These are phyloP conservation scores for Phytophthora rubi DNA, from an alignment of 352 stramenopile genomes.

Conservation along the genomic window DNA sequence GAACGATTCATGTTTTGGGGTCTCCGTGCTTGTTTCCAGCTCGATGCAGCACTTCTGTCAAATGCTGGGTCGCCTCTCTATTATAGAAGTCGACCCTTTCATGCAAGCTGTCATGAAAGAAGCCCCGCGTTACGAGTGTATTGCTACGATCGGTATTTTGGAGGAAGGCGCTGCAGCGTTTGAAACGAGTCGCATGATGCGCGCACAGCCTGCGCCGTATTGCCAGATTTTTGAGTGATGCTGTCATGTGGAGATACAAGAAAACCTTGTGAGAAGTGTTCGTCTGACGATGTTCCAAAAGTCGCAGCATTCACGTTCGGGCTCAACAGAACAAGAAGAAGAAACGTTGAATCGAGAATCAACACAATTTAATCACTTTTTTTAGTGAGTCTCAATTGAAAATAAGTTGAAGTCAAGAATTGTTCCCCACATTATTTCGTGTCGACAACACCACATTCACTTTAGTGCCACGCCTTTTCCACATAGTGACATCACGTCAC, in stretches of 20 bases:
- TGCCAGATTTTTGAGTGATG: background rate
- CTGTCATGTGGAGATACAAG: background rate
- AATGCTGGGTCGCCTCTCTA: background rate
- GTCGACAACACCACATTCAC: background rate
- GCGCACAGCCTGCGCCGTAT: background rate
- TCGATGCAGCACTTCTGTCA: background rate
- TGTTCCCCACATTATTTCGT: background rate
- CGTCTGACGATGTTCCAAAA: no score
- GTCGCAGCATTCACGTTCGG: no score
- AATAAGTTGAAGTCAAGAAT: background rate
- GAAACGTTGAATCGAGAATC: no score
- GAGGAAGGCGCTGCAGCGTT: background rate
- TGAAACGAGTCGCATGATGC: background rate
- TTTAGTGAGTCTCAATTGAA: no score
- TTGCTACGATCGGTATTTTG: background rate
- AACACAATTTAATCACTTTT: no score
- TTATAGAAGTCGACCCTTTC: background rate
- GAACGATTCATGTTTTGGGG: background rate
- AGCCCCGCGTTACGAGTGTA: background rate
- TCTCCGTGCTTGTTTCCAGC: background rate
- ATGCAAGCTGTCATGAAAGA: background rate
- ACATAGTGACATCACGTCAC: conserved; percentile 1
- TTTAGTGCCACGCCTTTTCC: background rate
- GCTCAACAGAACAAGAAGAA: no score
- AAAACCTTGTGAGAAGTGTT: no score